A percentile compares a stretch with the other conserved stretches of the same genome.
Evolutionary conservation across 164 flowering plant genomes (phyloP).

Genomic region (Umbilicus rupestris): DNA sequence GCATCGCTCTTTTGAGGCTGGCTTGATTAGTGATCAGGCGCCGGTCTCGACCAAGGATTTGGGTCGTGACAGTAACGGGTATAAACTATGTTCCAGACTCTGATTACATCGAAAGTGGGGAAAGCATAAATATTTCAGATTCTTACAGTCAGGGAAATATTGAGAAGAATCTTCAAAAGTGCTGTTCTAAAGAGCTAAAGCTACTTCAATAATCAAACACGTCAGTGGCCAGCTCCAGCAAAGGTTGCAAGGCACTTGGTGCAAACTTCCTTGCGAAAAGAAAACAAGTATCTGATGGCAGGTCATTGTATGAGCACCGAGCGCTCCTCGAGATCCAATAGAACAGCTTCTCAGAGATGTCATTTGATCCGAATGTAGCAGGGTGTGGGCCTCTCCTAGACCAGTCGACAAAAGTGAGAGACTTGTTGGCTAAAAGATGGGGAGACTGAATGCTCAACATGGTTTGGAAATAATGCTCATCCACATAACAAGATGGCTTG

Average conservation of each 20-base stretch:
- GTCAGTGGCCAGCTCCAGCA: constrained; percentile 1
- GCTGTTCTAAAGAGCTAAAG: background rate
- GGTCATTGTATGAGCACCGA: constrained; percentile 6
- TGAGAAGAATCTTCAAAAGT: background rate
- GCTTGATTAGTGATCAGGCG: no score
- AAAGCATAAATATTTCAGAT: constrained; percentile 5
- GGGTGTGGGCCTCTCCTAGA: constrained; percentile 7
- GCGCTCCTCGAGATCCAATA: background rate
- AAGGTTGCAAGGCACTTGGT: constrained; percentile 1
- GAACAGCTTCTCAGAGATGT: background rate
- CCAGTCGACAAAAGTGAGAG: constrained; percentile 6
- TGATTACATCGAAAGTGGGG: constrained; percentile 21
- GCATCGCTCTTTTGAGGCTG: no score
- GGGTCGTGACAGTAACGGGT: constrained; percentile 21
- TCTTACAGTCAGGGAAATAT: background rate
- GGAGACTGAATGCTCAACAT: constrained; percentile 7
- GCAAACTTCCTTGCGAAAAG: constrained; percentile 9
- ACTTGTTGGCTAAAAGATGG: background rate
- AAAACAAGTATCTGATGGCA: background rate
- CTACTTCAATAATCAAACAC: background rate
- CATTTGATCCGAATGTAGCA: constrained; percentile 5
- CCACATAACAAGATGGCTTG: constrained; percentile 9
- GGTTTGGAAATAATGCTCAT: constrained; percentile 9
- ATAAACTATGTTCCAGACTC: constrained; percentile 23
- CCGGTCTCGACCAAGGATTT: no score